Evolutionary conservation across 495 filamentous ascomycete genomes (phyloP), one percentile per base, ranked within the genome.

Genomic region (Xylaria sp.): DNA sequence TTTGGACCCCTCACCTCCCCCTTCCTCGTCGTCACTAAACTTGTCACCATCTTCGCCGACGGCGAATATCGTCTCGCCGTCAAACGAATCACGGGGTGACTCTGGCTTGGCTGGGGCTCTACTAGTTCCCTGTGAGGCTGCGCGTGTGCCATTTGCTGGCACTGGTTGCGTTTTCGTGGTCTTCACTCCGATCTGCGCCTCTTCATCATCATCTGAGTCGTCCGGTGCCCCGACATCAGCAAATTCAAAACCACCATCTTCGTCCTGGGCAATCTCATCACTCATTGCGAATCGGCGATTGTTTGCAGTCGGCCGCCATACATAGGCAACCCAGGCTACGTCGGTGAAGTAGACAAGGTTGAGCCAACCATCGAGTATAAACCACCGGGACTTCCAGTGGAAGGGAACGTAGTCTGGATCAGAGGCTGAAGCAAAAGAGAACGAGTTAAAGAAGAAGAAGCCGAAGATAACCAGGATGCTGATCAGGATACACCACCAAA

Each of bases 201-300:
- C 83, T 72, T 87, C 82, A 43, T 84, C 83, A 40, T 88, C 85
- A 73, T 98, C 95, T 55, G 94, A 87, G 78, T 93, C 85, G 41
- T 87, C 86, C 7, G 84, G 84, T n/a, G 80, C 93, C 35, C 93
- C 93, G 61, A 99, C 92, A 46, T 94, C 95, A 63, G 93, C 92
- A 74, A 99, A 97, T 79, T 99, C 97, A 75, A 99, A 98, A 14
- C 94, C 96, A 31, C 87, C 87, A 76, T 98, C 97, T 74, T 99
- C 96, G 80, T 99, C 95, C 88, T 98, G 96, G 8, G 97, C 96
- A 77, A 99, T 90, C 89, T 99, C 96, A 75, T 99, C 96, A 82
- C 92, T 95, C 96, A 99, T 99, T 41, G 96, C 96, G 77, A 99
- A 99, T 70, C 96, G 88, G 74, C 95, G 87, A 83, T 99, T 99